These are phyloP conservation scores for Pseudonitzschia pungens DNA, from an alignment of 108 stramenopile genomes.

Conservation along the genomic window DNA sequence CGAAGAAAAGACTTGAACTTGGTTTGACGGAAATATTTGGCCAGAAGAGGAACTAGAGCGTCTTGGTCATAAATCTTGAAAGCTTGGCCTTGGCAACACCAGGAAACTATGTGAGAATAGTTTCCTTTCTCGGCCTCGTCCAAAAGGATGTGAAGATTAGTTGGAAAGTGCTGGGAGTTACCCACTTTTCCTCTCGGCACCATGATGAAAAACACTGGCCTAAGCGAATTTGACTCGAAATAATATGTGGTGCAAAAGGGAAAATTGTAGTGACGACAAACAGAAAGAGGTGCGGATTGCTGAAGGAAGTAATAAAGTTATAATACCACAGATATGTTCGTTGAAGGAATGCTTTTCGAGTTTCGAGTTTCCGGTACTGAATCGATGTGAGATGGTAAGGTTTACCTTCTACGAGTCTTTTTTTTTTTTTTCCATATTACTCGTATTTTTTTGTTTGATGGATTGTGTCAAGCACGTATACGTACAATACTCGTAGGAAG, in stretches of 20 bases:
- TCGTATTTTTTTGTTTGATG: no score
- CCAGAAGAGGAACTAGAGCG: conserved; percentile 36
- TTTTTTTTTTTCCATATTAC: no score
- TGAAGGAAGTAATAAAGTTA: neutral
- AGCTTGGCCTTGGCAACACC: conserved; percentile 58
- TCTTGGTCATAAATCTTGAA: conserved; percentile 49
- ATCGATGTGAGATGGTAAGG: no score
- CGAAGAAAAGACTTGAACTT: conserved; percentile 61
- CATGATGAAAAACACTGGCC: neutral
- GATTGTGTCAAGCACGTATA: no score
- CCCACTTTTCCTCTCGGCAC: conserved; percentile 4
- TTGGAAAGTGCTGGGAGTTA: conserved; percentile 25
- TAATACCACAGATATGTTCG: neutral
- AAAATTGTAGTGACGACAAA: no score
- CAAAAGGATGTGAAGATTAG: conserved; percentile 51
- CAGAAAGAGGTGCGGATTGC: no score
- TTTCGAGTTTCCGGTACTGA: no score
- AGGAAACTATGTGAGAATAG: conserved; percentile 51
- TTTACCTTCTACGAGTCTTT: no score
- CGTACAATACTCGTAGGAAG: no score
- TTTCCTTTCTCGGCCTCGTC: conserved; percentile 49
- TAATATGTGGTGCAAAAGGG: no score
- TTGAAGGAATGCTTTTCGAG: no score
- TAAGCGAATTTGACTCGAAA: no score
- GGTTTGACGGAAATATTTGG: conserved; percentile 53